Base-by-base conservation (phyloP, 108 stramenopile genomes). In the Cylindrotheca fusiformis region DNA sequence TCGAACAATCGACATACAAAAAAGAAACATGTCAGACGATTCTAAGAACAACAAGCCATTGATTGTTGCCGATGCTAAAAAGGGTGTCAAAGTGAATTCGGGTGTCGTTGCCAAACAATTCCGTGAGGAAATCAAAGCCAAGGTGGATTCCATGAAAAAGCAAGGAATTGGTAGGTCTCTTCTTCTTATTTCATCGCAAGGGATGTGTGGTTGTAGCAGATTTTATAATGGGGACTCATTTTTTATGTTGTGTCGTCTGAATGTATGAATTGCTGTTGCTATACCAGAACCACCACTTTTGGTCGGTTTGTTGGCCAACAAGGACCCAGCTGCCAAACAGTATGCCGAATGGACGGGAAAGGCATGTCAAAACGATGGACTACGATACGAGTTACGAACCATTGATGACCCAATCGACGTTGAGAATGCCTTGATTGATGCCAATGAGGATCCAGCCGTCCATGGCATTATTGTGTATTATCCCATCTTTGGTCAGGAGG, bases 391-490 rank as follows among this genome's bases (percentile, higher is more conserved):
- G 65, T 75, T 98, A n/a, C 83, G 90, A 47, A 66, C 60, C 20
- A 55, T 90, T 33, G 77, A 84, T 22, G 82, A 93, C 57, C 79
- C 91, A 12, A 82, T 86, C 48, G 95, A 97, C 57, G 93, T 98
- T 28, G 97, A 97, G 58, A 65, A 67, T 2, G 90, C 87, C 4
- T 65, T 98, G 20, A 58, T 85, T 26, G 94, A 94, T 53, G 91
- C 91, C 53, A 97, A 98, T 69, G 90, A 88, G 23, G 96, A 97
- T 60, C 93, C 93, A 4, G 79, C 84, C 20, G 96, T 98, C 41
- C 95, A 96, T 67, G 97, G 97, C 26, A 95, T 98, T 51, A 95
- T 98, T 65, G 95, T 98, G 17, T 98, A 98, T 69, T 98, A 98
- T 77, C 97, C 97, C 44, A 95, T 96, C 59, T 98, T 98, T 65